These are phyloP conservation scores for Penicillium sp. DNA, from an alignment of 2,329 filamentous ascomycete genomes.

Conservation along the genomic window DNA sequence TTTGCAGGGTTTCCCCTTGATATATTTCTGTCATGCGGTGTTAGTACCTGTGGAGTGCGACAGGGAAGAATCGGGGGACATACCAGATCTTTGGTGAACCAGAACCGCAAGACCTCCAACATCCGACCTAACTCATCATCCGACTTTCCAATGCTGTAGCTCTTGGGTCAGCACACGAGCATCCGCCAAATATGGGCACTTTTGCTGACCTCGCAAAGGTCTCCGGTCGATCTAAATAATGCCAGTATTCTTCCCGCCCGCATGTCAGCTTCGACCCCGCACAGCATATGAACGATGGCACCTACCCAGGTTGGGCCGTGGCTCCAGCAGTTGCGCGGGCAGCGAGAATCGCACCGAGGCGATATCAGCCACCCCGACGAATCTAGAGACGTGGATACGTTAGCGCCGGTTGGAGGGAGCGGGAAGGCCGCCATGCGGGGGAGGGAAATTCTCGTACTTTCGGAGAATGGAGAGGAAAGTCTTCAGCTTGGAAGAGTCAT, in stretches of 20 bases:
- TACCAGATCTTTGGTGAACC: slow-evolving; percentile 95
- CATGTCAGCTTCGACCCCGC: slow-evolving; percentile 17
- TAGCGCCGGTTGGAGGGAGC: background rate
- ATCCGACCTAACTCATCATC: slow-evolving; percentile 90
- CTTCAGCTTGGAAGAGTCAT: slow-evolving; percentile 84
- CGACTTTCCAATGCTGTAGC: slow-evolving; percentile 73
- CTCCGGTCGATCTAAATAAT: slow-evolving; percentile 92
- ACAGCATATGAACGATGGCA: slow-evolving; percentile 11
- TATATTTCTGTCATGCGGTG: slow-evolving; percentile 69
- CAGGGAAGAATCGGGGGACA: slow-evolving; percentile 15
- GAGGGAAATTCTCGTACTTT: slow-evolving; percentile 60
- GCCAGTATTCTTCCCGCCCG: slow-evolving; percentile 79
- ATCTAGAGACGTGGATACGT: slow-evolving; percentile 55
- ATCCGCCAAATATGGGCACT: slow-evolving; percentile 19
- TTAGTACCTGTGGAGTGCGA: slow-evolving; percentile 19
- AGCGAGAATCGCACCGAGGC: slow-evolving; percentile 94
- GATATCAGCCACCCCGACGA: slow-evolving; percentile 94
- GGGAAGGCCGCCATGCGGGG: background rate
- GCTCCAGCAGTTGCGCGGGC: slow-evolving; percentile 91
- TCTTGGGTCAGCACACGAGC: slow-evolving; percentile 38
- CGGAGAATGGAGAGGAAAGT: slow-evolving; percentile 85
- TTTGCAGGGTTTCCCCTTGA: slow-evolving; percentile 98
- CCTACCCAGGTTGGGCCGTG: slow-evolving; percentile 82
- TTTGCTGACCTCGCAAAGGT: slow-evolving; percentile 68
- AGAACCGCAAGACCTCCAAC: slow-evolving; percentile 92